Evolutionary conservation across 1,284 basidiomycete species (phyloP).

Genomic region (Fomitiporia mediterranea): DNA sequence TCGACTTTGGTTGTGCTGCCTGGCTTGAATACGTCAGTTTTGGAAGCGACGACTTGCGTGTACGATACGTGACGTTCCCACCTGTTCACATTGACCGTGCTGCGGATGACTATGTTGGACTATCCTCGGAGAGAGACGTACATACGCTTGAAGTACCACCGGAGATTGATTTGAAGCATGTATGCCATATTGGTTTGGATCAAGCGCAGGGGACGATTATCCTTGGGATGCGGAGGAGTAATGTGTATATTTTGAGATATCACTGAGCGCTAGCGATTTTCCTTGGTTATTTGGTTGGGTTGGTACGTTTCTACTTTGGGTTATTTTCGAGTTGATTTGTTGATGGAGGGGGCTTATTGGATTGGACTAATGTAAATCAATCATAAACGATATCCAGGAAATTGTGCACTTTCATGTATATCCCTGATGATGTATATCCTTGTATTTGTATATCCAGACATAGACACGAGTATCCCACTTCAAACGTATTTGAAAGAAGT

Average conservation of each 20-base stretch:
- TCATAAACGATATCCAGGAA: too few species aligned
- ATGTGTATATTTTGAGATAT: constrained; percentile 67
- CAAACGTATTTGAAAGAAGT: too few species aligned
- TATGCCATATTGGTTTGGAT: constrained; percentile 74
- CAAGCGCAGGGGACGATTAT: constrained; percentile 72
- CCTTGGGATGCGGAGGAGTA: constrained; percentile 59
- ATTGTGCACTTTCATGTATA: too few species aligned
- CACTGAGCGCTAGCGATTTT: not conserved
- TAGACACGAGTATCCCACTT: too few species aligned
- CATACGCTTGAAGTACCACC: constrained; percentile 57
- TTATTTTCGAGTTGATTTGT: not conserved
- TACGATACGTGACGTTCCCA: constrained; percentile 68
- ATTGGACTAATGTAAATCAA: too few species aligned
- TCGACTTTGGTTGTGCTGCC: constrained; percentile 74
- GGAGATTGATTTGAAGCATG: constrained; percentile 55
- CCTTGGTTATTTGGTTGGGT: not conserved
- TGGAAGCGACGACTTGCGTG: constrained; percentile 38
- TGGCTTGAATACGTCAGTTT: constrained; percentile 60
- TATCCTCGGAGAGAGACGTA: constrained; percentile 29
- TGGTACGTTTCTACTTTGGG: not conserved
- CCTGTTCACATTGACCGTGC: constrained; percentile 35
- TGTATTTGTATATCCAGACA: too few species aligned
- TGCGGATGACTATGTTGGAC: constrained; percentile 11
- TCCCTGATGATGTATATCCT: too few species aligned
- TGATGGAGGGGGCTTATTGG: too few species aligned